phyloP scores from a whole-genome alignment of 805 yeast species.

The Myxozyma lipomycoides region DNA sequence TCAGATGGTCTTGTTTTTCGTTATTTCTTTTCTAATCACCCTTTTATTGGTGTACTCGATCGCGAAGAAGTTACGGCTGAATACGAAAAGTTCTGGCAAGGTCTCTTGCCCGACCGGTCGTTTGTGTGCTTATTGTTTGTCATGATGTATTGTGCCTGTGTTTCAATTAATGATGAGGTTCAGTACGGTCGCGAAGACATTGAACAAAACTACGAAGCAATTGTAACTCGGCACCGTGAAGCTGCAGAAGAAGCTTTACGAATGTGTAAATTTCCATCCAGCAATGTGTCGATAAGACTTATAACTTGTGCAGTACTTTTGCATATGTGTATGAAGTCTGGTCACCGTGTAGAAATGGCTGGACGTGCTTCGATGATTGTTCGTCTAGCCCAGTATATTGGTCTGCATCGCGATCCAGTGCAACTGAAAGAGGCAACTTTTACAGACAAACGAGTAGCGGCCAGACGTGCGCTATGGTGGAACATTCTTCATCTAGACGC shows the following conservation, averaged over 20 bases:
- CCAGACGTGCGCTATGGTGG: slow-evolving; percentile 19
- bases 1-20: not conserved
- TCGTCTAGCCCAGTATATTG: slow-evolving; percentile 18
- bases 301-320: slow-evolving; percentile 13
- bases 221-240: not conserved
- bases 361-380: slow-evolving; percentile 8
- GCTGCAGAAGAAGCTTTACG: slow-evolving; percentile 4
- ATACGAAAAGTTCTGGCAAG: slow-evolving; percentile 17
- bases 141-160: slow-evolving; percentile 10
- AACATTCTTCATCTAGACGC: slow-evolving; percentile 15
- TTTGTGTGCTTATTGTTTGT: slow-evolving; percentile 7
- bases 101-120: not conserved
- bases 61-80: slow-evolving; percentile 6
- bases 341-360: slow-evolving; percentile 3
- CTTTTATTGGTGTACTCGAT: slow-evolving; percentile 17
- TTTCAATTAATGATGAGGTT: slow-evolving; percentile 12
- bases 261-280: slow-evolving; percentile 8
- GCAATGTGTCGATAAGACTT: slow-evolving; percentile 4
- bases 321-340: slow-evolving; percentile 7
- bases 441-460: not conserved
- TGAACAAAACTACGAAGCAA: slow-evolving; percentile 3
- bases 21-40: slow-evolving; percentile 13
- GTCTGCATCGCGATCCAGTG: slow-evolving; percentile 20
- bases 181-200: slow-evolving; percentile 2
- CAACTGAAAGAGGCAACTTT: slow-evolving; percentile 3